A percentile compares a stretch with the other conserved stretches of the same genome.
Evolutionary conservation across 768 basidiomycete genomes (phyloP).

Genomic region (Terana coerulea): DNA sequence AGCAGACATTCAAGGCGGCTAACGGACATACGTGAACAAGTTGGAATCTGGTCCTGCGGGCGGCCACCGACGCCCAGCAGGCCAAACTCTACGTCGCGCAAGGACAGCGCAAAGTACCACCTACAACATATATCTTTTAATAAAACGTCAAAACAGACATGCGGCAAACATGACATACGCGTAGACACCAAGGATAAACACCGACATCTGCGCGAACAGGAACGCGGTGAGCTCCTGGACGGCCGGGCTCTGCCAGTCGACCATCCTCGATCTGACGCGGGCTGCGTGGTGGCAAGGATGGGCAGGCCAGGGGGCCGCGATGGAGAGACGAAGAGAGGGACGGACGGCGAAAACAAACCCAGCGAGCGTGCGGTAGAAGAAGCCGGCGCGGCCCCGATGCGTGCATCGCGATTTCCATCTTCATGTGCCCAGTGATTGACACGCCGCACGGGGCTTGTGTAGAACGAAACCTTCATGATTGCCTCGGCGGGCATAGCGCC

Average conservation of each 20-base stretch:
- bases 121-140: neutral
- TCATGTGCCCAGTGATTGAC: too few relatives aligned
- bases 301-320: too few relatives aligned
- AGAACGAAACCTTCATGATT: too few relatives aligned
- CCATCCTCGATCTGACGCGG: slow-evolving; percentile 7
- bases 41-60: neutral
- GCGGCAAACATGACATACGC: slow-evolving; percentile 4
- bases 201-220: slow-evolving; percentile 1
- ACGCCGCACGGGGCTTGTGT: too few relatives aligned
- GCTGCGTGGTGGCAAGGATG: too few relatives aligned
- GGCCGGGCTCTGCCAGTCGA: slow-evolving; percentile 5
- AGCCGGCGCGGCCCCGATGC: too few relatives aligned
- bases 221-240: neutral
- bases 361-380: too few relatives aligned
- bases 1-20: neutral
- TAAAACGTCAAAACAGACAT: neutral
- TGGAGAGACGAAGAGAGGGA: too few relatives aligned
- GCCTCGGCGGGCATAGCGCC: too few relatives aligned
- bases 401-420: too few relatives aligned
- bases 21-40: slow-evolving; percentile 1
- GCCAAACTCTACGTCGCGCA: neutral
- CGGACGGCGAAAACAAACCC: too few relatives aligned
- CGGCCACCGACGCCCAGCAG: neutral
- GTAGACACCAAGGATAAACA: slow-evolving; percentile 6
- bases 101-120: slow-evolving; percentile 7